A percentile compares a stretch with the other conserved stretches of the same genome.
Conservation (phyloP, 441 rosid genomes). For the Eutrema salsugineum region DNA sequence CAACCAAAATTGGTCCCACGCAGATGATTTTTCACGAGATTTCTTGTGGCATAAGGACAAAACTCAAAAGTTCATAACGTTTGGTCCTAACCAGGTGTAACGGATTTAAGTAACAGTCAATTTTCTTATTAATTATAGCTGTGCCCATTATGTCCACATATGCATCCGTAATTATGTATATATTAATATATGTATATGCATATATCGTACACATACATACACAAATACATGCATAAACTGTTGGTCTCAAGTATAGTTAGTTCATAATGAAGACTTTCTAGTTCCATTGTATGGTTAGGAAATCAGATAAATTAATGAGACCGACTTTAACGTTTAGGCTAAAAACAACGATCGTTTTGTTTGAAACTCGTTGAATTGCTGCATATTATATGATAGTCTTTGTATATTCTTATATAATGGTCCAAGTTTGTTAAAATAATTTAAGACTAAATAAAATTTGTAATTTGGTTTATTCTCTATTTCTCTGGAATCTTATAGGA, state of each 20-base stretch:
- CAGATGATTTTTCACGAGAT: slow-evolving; percentile 20
- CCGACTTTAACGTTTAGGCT: slow-evolving; percentile 11
- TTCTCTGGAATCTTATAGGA: slow-evolving; percentile 40
- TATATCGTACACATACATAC: neutral
- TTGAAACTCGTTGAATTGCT: neutral
- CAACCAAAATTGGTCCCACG: slow-evolving; percentile 16
- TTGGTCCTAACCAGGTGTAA: slow-evolving; percentile 22
- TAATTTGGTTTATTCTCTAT: neutral
- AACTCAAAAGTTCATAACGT: slow-evolving; percentile 17
- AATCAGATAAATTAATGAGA: slow-evolving; percentile 7
- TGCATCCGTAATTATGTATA: neutral
- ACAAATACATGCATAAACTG: neutral
- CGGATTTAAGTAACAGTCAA: slow-evolving; percentile 11
- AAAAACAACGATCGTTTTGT: neutral
- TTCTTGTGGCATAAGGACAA: slow-evolving; percentile 18
- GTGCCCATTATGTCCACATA: slow-evolving; percentile 18
- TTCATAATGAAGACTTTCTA: slow-evolving; percentile 12
- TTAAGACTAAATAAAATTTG: slow-evolving; percentile 1
- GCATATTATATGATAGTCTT: neutral
- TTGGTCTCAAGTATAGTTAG: slow-evolving; percentile 15
- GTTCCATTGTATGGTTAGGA: slow-evolving; percentile 21
- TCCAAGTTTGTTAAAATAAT: neutral
- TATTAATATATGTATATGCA: neutral
- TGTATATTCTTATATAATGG: neutral
- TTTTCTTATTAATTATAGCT: neutral